Evolutionary conservation across 2,329 filamentous ascomycete genomes (phyloP).

Genomic region (Bipolaris sorokiniana): DNA sequence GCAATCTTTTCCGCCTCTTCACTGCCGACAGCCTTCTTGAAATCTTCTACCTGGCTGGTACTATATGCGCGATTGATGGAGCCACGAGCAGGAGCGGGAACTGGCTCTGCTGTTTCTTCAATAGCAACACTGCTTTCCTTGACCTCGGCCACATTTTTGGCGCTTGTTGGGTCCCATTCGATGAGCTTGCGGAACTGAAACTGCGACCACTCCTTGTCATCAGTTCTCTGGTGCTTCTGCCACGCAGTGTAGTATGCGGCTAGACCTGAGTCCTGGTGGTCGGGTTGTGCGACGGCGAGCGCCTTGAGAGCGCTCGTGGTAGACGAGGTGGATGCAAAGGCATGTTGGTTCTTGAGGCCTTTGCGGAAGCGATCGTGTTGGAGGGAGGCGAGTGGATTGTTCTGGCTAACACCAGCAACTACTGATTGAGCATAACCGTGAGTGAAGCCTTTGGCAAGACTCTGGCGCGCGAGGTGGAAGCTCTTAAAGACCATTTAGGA

Average conservation of each 20-base stretch:
- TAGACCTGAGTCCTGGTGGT: conserved; percentile 62
- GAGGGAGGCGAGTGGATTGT: conserved; percentile 62
- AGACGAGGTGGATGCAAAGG: conserved; percentile 64
- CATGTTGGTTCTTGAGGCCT: conserved; percentile 71
- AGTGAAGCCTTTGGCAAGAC: conserved; percentile 94
- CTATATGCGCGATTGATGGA: conserved; percentile 58
- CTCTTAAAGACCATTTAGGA: conserved; percentile 88
- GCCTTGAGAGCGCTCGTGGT: conserved; percentile 48
- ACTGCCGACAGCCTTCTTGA: conserved; percentile 60
- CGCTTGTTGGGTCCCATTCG: conserved; percentile 74
- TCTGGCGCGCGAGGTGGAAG: conserved; percentile 90
- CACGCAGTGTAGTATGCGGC: conserved; percentile 92
- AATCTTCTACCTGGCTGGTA: conserved; percentile 65
- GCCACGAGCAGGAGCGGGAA: conserved; percentile 36
- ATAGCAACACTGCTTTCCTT: conserved; percentile 41
- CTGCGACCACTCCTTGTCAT: conserved; percentile 86
- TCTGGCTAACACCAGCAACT: conserved; percentile 80
- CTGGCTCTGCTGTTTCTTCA: conserved; percentile 40
- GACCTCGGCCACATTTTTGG: conserved; percentile 49
- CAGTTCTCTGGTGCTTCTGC: conserved; percentile 71
- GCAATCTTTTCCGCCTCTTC: conserved; percentile 59
- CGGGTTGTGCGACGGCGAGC: conserved; percentile 32
- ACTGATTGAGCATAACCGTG: conserved; percentile 98
- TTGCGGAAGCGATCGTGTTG: conserved; percentile 54
- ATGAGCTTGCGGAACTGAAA: conserved; percentile 88